A percentile compares a stretch with the other conserved stretches of the same genome.
These are phyloP conservation scores for Nemania sp. DNA, from an alignment of 2,329 filamentous ascomycete genomes.

Conservation along the genomic window DNA sequence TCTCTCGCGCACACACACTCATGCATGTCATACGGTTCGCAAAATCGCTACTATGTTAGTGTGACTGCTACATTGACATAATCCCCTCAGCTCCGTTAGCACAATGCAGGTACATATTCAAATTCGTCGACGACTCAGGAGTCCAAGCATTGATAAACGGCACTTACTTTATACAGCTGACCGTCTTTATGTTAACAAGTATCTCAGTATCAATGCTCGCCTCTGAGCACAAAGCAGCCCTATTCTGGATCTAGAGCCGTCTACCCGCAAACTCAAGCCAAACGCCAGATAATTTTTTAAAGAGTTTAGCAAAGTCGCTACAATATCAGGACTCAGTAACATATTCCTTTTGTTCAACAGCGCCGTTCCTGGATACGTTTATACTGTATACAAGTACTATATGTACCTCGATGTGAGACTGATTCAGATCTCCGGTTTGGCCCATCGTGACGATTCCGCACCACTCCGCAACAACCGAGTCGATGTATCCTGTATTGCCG, in stretches of 20 bases:
- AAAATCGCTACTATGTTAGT: too few relatives aligned
- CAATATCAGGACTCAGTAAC: not conserved
- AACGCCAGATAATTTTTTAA: too few relatives aligned
- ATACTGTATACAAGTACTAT: not conserved
- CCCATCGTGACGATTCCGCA: conserved; percentile 1
- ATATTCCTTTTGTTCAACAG: not conserved
- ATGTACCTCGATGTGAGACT: not conserved
- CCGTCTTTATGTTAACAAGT: not conserved
- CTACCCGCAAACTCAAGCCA: too few relatives aligned
- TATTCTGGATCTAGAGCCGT: not conserved
- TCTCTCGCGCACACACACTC: too few relatives aligned
- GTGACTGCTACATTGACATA: too few relatives aligned
- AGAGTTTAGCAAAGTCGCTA: not conserved
- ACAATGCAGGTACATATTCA: too few relatives aligned
- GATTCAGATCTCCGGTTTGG: not conserved
- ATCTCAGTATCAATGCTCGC: not conserved
- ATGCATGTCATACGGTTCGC: too few relatives aligned
- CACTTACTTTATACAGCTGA: too few relatives aligned
- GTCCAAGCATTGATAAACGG: too few relatives aligned
- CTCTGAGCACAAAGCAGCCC: not conserved
- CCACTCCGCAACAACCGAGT: not conserved
- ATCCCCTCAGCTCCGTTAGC: too few relatives aligned
- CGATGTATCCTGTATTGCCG: not conserved
- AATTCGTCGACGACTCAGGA: too few relatives aligned
- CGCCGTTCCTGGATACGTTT: conserved; percentile 5